These are phyloP conservation scores for Aspergillus ustus DNA, from an alignment of 2,329 filamentous ascomycete species.

Conservation along the genomic window DNA sequence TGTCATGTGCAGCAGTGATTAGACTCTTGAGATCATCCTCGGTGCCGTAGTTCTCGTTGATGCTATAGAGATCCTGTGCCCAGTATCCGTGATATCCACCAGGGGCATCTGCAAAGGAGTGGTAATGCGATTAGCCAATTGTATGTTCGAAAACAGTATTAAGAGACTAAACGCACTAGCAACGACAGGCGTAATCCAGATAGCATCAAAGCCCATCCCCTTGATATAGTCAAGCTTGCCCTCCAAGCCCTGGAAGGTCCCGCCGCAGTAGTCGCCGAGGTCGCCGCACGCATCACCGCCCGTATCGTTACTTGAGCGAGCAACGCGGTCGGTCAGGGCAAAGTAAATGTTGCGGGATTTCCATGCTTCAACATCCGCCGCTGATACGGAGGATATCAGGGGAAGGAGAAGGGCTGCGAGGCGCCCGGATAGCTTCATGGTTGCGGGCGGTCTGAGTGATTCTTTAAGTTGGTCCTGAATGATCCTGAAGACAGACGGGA, in stretches of 20 bases:
- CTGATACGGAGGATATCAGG: not conserved
- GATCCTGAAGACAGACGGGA: too few relatives aligned
- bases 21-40: constrained; percentile 63
- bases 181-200: constrained; percentile 55
- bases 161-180: constrained; percentile 6
- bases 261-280: constrained; percentile 49
- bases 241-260: constrained; percentile 48
- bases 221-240: constrained; percentile 55
- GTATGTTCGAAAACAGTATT: not conserved
- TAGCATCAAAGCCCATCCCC: constrained; percentile 53
- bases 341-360: constrained; percentile 51
- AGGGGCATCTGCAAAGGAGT: constrained; percentile 36
- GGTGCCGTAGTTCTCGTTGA: constrained; percentile 65
- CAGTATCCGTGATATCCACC: constrained; percentile 57
- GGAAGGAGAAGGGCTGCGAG: not conserved
- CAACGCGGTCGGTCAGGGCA: constrained; percentile 51
- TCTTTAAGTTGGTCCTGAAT: too few relatives aligned
- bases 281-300: constrained; percentile 37
- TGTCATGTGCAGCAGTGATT: constrained; percentile 58
- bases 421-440: not conserved
- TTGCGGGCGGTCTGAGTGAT: too few relatives aligned
- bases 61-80: constrained; percentile 55
- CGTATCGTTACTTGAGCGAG: constrained; percentile 43
- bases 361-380: constrained; percentile 33
- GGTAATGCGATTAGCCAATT: not conserved